Conservation (phyloP, 2,329 filamentous ascomycete genomes). For the Xylaria arbuscula region DNA sequence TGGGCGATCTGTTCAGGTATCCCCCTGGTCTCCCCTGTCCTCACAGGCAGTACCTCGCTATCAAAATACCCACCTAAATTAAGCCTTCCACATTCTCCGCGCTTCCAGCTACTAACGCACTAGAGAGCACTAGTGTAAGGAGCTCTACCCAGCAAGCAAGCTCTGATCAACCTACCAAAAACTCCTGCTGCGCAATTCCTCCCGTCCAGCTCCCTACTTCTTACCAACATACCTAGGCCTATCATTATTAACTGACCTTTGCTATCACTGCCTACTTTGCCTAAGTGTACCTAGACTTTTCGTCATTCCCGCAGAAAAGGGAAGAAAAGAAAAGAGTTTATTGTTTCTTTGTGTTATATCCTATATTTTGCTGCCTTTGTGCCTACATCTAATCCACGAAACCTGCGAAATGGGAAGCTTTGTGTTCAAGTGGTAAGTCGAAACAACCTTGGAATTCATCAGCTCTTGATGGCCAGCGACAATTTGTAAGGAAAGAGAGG, state of each 20-base stretch:
- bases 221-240: conserved; percentile 10
- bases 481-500: not conserved
- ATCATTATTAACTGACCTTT: not conserved
- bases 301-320: not conserved
- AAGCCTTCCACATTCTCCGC: conserved; percentile 31
- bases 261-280: not conserved
- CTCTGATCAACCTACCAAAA: conserved; percentile 20
- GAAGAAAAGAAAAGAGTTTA: conserved; percentile 14
- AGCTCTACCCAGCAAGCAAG: conserved; percentile 32
- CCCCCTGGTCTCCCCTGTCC: conserved; percentile 1
- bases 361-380: conserved; percentile 13
- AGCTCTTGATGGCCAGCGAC: conserved; percentile 7
- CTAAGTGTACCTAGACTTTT: not conserved
- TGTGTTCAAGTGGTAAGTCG: conserved; percentile 75
- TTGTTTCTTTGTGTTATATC: conserved; percentile 12
- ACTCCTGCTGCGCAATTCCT: conserved; percentile 26
- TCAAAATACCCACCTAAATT: not conserved
- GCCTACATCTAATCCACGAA: conserved; percentile 11
- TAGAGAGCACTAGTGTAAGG: conserved; percentile 13
- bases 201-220: conserved; percentile 15
- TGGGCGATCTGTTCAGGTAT: conserved; percentile 1
- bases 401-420: conserved; percentile 69
- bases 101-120: conserved; percentile 32
- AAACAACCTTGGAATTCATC: conserved; percentile 12
- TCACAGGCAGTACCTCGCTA: not conserved